Evolutionary conservation across 768 basidiomycete species (phyloP), one percentile per base, ranked within the genome.

Genomic region (Jaapia argillacea): DNA sequence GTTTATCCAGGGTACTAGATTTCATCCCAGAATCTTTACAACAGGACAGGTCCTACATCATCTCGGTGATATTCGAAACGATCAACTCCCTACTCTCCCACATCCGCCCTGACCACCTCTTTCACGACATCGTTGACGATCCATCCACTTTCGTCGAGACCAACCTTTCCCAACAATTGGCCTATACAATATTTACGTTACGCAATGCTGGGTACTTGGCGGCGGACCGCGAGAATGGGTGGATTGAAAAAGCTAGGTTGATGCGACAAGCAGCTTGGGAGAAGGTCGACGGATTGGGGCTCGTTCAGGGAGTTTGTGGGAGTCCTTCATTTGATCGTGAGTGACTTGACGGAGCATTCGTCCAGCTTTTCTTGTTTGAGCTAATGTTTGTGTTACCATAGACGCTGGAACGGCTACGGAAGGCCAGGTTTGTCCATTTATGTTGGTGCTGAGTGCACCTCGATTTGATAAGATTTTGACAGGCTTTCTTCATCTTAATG

Each of bases 71-170:
- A 18, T 20, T 36, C 21, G 21, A 12, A n/a, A 54, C 51, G 7
- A 20, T 54, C 18, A 25, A 39, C 24, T 51, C 49, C 6, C 46
- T 45, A 28, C 44, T 54, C 1, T 16, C 6, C 12, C 48, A 51
- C 33, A 47, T 49, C 2, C 51, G 48, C 28, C 26, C 48, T 1
- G 44, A 50, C 41, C 44, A 45, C 18, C 48, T 53, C 23, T 52
- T 57, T 44, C 54, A 51, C 50, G 47, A 57, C 40, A 37, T 54
- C 16, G 38, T 57, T n/a, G 52, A 51, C 46, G 54, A 55, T 36
- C 23, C 42, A 7, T 13, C 35, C 7, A 41, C 45, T 5, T 57
- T 57, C 42, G 43, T 53, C 22, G 56, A 57, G 46, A 49, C 52
- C 6, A 57, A 54, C 35, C 42, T 53, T 22, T 40, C 54, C 6